Conservation (phyloP, 352 stramenopile genomes). For the Pythium insidiosum region DNA sequence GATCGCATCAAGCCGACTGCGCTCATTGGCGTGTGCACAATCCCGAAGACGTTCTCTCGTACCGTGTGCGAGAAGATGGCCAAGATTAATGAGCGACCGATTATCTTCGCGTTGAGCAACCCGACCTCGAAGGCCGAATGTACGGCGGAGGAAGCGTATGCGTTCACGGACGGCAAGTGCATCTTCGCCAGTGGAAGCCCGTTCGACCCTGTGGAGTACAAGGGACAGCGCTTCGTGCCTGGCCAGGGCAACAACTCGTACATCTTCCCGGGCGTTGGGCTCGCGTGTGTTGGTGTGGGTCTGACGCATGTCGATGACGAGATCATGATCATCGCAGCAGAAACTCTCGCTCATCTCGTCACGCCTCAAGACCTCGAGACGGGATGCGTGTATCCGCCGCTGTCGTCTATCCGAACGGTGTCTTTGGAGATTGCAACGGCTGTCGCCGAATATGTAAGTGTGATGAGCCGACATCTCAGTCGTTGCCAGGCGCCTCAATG, state of each 20-base stretch:
- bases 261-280: conserved; percentile 95
- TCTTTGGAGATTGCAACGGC: conserved; percentile 90
- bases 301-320: conserved; percentile 72
- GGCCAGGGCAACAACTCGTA: conserved; percentile 95
- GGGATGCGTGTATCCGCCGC: conserved; percentile 91
- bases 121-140: conserved; percentile 95
- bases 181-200: conserved; percentile 95
- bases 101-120: conserved; percentile 97
- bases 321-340: conserved; percentile 77
- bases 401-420: conserved; percentile 90
- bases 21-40: conserved; percentile 92
- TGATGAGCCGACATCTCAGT: no score
- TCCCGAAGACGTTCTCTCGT: conserved; percentile 87
- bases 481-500: no score
- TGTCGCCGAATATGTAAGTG: conserved; percentile 77
- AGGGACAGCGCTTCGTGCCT: conserved; percentile 79
- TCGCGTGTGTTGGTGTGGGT: conserved; percentile 87
- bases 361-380: conserved; percentile 85
- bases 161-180: conserved; percentile 92
- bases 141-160: conserved; percentile 95
- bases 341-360: conserved; percentile 65
- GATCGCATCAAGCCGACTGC: conserved; percentile 89
- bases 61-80: conserved; percentile 87
- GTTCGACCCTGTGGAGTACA: conserved; percentile 91
- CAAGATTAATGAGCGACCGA: conserved; percentile 80